Base-by-base conservation (phyloP, 139 green algal species). In the Desmodesmus armatus region DNA sequence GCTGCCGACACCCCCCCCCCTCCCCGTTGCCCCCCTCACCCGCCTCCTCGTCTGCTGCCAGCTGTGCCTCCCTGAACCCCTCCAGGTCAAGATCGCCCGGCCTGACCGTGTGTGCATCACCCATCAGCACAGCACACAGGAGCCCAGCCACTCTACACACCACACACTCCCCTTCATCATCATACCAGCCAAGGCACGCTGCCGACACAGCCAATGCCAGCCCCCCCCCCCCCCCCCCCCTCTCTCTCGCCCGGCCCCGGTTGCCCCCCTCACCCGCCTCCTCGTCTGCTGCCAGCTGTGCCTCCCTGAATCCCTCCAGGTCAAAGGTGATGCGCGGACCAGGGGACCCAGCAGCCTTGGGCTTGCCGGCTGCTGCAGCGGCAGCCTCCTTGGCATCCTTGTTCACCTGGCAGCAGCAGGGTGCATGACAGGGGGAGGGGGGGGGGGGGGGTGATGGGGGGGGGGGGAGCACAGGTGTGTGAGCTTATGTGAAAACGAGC, bases 201-300 rank as follows among this genome's bases (percentile, higher is more conserved):
- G n/a, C n/a, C n/a, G n/a, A n/a, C n/a, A n/a, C n/a, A n/a, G n/a
- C n/a, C n/a, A n/a, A n/a, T n/a, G n/a, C n/a, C n/a, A n/a, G n/a
- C n/a, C n/a, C n/a, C n/a, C n/a, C n/a, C n/a, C n/a, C n/a, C 74
- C 15, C 69, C 69, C 44, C 66, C 31, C 69, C 88, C 86, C 88
- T 88, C 39, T 90, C 79, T 0, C 85, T 91, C 23, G 17, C 60
- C 29, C 4, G 11, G 23, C 23, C 63, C 17, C 23, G 25, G n/a
- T 33, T 35, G 7, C 49, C 75, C 3, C 33, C 53, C 29, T n/a
- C 40, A 17, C 29, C 49, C 58, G 51, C 75, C 51, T 41, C 51
- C 31, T 43, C 41, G 25, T 58, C 74, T 41, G 75, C 31, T 63
- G 66, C 17, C 80, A 39, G 55, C 80, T 23, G 60, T 66, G 44